Conservation (phyloP, 164 flowering plant species). For the Dillenia turbinata region DNA sequence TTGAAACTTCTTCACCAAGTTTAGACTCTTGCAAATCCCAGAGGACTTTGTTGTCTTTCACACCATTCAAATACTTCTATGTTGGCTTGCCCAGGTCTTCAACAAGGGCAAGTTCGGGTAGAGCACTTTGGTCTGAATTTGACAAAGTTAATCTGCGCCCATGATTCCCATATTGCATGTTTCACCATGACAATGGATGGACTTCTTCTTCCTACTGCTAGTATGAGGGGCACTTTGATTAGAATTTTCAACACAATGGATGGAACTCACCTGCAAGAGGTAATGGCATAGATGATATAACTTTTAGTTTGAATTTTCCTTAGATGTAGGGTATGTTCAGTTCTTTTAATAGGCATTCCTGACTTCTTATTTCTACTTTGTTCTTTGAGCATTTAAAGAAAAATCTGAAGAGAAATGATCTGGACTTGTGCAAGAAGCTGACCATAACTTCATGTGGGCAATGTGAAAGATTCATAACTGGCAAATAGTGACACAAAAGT, state of each 20-base stretch:
- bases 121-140: conserved; percentile 54
- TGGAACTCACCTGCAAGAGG: conserved; percentile 63
- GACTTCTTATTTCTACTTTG: too few species aligned
- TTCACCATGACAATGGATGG: conserved; percentile 54
- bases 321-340: too few species aligned
- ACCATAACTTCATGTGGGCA: too few species aligned
- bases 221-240: conserved; percentile 51
- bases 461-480: too few species aligned
- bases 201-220: conserved; percentile 64
- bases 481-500: too few species aligned
- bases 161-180: conserved; percentile 44
- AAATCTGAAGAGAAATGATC: too few species aligned
- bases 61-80: conserved; percentile 47
- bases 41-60: conserved; percentile 57
- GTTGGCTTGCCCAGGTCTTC: conserved; percentile 52
- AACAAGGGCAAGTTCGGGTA: conserved; percentile 44
- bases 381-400: too few species aligned
- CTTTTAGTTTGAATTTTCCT: too few species aligned
- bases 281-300: conserved; percentile 7
- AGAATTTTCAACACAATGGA: conserved; percentile 61
- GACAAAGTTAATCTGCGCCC: conserved; percentile 46
- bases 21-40: conserved; percentile 47
- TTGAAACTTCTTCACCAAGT: conserved; percentile 51
- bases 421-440: too few species aligned
- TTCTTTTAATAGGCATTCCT: too few species aligned